phyloP scores from a whole-genome alignment of 2,329 filamentous ascomycete species.

The Alternaria hordeiaustralica region DNA sequence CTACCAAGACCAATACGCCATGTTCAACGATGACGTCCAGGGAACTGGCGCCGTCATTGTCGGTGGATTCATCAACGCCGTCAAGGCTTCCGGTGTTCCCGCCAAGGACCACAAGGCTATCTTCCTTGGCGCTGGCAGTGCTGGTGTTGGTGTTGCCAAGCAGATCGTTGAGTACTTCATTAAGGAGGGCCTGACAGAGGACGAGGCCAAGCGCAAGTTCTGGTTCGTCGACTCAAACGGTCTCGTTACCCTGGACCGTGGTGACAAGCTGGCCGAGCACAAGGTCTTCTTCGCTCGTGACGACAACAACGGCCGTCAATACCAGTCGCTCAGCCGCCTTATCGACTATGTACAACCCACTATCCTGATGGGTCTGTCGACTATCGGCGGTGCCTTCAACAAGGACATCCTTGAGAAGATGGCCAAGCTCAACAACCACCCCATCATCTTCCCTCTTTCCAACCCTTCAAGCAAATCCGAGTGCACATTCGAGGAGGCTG shows the following conservation, averaged over 20 bases:
- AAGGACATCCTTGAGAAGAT: slow-evolving; percentile 76
- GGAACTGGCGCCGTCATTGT: slow-evolving; percentile 95
- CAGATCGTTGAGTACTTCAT: slow-evolving; percentile 98
- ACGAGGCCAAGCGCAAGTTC: slow-evolving; percentile 88
- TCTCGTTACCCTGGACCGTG: slow-evolving; percentile 89
- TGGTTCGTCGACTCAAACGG: slow-evolving; percentile 98
- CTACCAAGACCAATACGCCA: slow-evolving; percentile 87
- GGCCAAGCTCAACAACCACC: slow-evolving; percentile 70
- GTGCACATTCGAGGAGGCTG: slow-evolving; percentile 94
- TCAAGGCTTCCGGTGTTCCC: slow-evolving; percentile 84
- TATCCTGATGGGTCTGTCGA: slow-evolving; percentile 91
- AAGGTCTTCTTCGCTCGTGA: slow-evolving; percentile 72
- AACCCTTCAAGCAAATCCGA: slow-evolving; percentile 97
- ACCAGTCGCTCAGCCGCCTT: slow-evolving; percentile 84
- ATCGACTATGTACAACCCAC: slow-evolving; percentile 95
- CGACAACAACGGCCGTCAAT: slow-evolving; percentile 69
- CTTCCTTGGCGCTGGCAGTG: slow-evolving; percentile 94
- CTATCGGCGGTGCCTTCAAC: slow-evolving; percentile 93
- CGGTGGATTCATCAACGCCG: slow-evolving; percentile 76
- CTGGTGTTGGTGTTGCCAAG: slow-evolving; percentile 96
- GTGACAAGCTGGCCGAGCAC: slow-evolving; percentile 92
- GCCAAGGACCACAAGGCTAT: slow-evolving; percentile 91
- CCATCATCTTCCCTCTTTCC: slow-evolving; percentile 84
- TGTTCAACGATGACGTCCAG: slow-evolving; percentile 99
- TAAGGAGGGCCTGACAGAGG: slow-evolving; percentile 85